phyloP scores from a whole-genome alignment of 2,329 filamentous ascomycete genomes.

The Microdochium bolleyi region DNA sequence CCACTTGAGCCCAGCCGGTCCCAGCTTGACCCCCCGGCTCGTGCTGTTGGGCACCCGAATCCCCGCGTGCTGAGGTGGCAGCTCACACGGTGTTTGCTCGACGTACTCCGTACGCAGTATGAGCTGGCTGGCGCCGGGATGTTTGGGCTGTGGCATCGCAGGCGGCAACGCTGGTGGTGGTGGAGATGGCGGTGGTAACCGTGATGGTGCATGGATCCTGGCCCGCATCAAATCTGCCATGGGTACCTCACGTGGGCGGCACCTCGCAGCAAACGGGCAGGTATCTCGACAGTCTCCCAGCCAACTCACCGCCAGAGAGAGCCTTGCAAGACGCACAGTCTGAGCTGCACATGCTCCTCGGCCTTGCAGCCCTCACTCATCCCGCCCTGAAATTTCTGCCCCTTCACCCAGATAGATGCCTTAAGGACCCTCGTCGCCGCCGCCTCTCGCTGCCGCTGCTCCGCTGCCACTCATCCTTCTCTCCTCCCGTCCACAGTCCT shows the following conservation, averaged over 20 bases:
- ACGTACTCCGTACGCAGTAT: background rate
- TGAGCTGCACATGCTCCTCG: background rate
- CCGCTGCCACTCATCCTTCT: background rate
- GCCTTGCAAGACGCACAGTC: background rate
- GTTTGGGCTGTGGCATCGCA: background rate
- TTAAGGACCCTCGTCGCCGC: background rate
- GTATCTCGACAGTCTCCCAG: background rate
- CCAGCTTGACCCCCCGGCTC: background rate
- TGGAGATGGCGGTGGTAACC: background rate
- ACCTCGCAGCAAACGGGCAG: background rate
- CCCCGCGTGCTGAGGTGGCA: background rate
- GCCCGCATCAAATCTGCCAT: background rate
- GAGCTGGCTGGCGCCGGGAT: background rate
- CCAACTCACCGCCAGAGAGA: background rate
- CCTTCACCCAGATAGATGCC: background rate
- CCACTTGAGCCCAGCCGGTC: background rate
- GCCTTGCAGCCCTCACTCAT: background rate
- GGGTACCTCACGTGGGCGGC: background rate
- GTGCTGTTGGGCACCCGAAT: background rate
- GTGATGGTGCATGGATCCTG: background rate
- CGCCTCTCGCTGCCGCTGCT: background rate
- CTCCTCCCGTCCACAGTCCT: background rate
- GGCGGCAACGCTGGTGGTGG: background rate
- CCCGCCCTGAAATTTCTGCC: background rate
- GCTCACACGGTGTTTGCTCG: background rate